phyloP scores from a whole-genome alignment of 768 basidiomycete species.

The Mycena belliarum region DNA sequence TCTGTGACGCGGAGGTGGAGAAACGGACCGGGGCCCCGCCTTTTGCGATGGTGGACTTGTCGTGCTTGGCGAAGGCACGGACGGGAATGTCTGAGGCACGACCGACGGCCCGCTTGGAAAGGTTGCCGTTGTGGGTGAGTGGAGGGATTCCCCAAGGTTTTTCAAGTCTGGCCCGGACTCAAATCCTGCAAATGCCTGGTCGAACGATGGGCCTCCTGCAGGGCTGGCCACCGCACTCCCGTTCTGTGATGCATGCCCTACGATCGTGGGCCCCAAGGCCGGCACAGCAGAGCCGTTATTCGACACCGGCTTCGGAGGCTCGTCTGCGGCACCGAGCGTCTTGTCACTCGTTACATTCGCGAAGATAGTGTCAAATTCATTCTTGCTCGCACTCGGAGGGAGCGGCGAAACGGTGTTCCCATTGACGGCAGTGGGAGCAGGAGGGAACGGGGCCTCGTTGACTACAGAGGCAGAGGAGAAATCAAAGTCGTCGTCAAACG shows the following conservation, averaged over 20 bases:
- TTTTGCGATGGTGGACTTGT: conserved; percentile 3
- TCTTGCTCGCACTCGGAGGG: conserved; percentile 13
- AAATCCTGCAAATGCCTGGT: conserved; percentile 59
- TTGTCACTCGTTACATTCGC: neutral
- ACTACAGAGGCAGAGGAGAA: conserved; percentile 53
- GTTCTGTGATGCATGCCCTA: conserved; percentile 4
- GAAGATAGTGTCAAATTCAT: conserved; percentile 22
- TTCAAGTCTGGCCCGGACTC: conserved; percentile 38
- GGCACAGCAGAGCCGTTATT: conserved; percentile 15
- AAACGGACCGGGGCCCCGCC: conserved; percentile 31
- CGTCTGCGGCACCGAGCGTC: neutral
- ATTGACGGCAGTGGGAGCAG: conserved; percentile 30
- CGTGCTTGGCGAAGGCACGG: conserved; percentile 13
- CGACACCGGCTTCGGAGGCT: neutral
- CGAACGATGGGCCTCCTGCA: conserved; percentile 37
- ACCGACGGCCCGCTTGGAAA: conserved; percentile 25
- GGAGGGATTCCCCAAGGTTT: conserved; percentile 41
- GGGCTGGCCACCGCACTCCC: conserved; percentile 4
- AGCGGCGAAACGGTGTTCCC: conserved; percentile 22
- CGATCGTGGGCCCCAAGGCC: neutral
- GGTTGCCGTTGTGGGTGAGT: conserved; percentile 35
- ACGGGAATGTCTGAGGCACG: conserved; percentile 17
- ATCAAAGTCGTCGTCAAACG: conserved; percentile 63
- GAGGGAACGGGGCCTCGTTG: conserved; percentile 34
- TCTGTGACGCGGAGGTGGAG: conserved; percentile 34